Evolutionary conservation across 1,284 basidiomycete genomes (phyloP).

Genomic region (Cutaneotrichosporon curvatum): DNA sequence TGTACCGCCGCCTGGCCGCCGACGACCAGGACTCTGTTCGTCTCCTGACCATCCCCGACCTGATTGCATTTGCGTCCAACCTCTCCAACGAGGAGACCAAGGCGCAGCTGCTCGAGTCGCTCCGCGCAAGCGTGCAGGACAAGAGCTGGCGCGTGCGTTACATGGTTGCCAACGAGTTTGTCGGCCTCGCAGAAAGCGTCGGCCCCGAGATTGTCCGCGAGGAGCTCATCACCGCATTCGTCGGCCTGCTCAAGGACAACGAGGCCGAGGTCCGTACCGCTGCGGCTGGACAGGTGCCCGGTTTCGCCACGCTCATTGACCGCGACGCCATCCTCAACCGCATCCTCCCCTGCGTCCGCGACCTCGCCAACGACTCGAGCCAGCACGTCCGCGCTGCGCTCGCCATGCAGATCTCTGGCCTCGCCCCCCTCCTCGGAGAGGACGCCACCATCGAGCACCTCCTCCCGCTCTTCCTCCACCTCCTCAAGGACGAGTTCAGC

Average conservation of each 20-base stretch:
- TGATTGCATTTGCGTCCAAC: conserved; percentile 84
- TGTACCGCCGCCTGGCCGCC: conserved; percentile 87
- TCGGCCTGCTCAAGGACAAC: conserved; percentile 92
- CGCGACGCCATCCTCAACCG: conserved; percentile 88
- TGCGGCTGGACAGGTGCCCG: conserved; percentile 91
- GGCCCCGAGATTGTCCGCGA: conserved; percentile 87
- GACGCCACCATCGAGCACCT: conserved; percentile 94
- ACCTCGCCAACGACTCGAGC: conserved; percentile 85
- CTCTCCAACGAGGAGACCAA: conserved; percentile 82
- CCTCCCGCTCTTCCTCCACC: conserved; percentile 90
- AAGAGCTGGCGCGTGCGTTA: conserved; percentile 99
- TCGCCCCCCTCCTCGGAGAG: conserved; percentile 89
- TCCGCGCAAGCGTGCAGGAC: conserved; percentile 80
- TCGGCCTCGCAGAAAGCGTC: conserved; percentile 82
- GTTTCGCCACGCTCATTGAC: conserved; percentile 91
- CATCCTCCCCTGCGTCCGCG: conserved; percentile 92
- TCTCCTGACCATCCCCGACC: conserved; percentile 87
- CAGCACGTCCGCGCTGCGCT: conserved; percentile 97
- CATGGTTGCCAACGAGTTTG: conserved; percentile 98
- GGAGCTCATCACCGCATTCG: conserved; percentile 88
- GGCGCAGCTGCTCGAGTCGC: conserved; percentile 79
- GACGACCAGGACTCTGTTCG: conserved; percentile 99
- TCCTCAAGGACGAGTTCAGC: conserved; percentile 98
- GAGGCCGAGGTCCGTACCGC: conserved; percentile 98
- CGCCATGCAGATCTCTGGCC: conserved; percentile 93